Conservation (phyloP, 805 yeast genomes). For the Henningerozyma blattae region DNA sequence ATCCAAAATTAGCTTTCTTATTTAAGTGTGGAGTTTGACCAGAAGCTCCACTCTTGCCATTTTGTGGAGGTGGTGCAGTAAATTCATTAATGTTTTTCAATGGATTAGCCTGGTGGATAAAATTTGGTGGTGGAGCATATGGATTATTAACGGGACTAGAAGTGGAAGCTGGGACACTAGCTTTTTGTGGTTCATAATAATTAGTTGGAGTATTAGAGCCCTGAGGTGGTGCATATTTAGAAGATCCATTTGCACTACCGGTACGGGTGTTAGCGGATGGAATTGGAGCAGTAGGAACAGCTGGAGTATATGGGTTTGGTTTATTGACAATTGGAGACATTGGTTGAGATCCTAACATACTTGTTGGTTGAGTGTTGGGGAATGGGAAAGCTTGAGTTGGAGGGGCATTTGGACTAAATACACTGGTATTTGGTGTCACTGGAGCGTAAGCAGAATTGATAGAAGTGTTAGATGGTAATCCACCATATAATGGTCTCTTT, state of each 20-base stretch:
- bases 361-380: conserved; percentile 10
- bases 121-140: conserved; percentile 15
- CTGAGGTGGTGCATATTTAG: conserved; percentile 13
- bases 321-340: not conserved
- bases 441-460: conserved; percentile 1
- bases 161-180: conserved; percentile 3
- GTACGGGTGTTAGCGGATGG: conserved; percentile 15
- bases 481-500: conserved; percentile 1
- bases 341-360: conserved; percentile 9
- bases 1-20: conserved; percentile 26
- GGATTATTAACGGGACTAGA: conserved; percentile 19
- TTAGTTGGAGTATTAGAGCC: not conserved
- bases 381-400: conserved; percentile 12
- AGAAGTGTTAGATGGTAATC: not conserved
- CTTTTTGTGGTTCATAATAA: not conserved
- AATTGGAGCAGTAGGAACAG: conserved; percentile 6
- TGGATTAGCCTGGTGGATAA: conserved; percentile 12
- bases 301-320: conserved; percentile 9
- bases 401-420: conserved; percentile 14
- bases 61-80: conserved; percentile 26
- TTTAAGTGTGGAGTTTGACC: conserved; percentile 27
- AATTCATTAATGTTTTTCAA: conserved; percentile 8
- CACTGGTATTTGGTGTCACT: conserved; percentile 5
- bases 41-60: conserved; percentile 19
- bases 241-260: conserved; percentile 11